Evolutionary conservation across 1,139 yeast genomes (phyloP).

Genomic region (Yamadazyma spencermartinsiae): DNA sequence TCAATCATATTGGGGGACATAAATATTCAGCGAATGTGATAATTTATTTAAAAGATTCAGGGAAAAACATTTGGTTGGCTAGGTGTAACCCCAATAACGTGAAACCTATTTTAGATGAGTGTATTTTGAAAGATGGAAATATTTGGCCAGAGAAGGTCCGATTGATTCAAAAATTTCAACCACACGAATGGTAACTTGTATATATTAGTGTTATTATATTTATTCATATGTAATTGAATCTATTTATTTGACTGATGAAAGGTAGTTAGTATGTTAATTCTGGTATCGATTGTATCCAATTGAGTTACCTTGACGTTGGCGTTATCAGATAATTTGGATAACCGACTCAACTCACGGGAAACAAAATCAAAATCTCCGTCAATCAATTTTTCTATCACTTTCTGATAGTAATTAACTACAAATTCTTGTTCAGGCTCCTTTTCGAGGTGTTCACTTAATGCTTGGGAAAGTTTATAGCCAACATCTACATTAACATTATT

Average conservation of each 20-base stretch:
- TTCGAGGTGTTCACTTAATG: conserved; percentile 15
- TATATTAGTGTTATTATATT: conserved; percentile 3
- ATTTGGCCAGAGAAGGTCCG: conserved; percentile 76
- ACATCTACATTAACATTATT: conserved; percentile 7
- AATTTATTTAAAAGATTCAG: conserved; percentile 62
- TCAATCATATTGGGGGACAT: conserved; percentile 95
- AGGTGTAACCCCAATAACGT: conserved; percentile 79
- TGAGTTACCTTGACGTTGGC: neutral
- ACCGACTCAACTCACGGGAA: conserved; percentile 51
- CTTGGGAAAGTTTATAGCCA: conserved; percentile 14
- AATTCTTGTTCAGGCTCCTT: conserved; percentile 21
- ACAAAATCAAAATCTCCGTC: conserved; percentile 36
- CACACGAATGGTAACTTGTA: conserved; percentile 51
- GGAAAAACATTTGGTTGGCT: conserved; percentile 86
- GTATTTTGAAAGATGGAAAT: conserved; percentile 60
- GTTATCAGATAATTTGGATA: conserved; percentile 20
- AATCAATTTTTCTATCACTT: conserved; percentile 30
- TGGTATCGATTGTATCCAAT: conserved; percentile 46
- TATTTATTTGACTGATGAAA: conserved; percentile 18
- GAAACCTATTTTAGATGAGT: conserved; percentile 70
- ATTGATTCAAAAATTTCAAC: conserved; percentile 53
- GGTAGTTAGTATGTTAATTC: conserved; percentile 48
- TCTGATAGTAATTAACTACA: conserved; percentile 13
- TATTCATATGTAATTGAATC: conserved; percentile 1
- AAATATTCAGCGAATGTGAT: conserved; percentile 88